Evolutionary conservation across 768 basidiomycete species (phyloP).

Genomic region (Naganishia vaughanmartiniae): DNA sequence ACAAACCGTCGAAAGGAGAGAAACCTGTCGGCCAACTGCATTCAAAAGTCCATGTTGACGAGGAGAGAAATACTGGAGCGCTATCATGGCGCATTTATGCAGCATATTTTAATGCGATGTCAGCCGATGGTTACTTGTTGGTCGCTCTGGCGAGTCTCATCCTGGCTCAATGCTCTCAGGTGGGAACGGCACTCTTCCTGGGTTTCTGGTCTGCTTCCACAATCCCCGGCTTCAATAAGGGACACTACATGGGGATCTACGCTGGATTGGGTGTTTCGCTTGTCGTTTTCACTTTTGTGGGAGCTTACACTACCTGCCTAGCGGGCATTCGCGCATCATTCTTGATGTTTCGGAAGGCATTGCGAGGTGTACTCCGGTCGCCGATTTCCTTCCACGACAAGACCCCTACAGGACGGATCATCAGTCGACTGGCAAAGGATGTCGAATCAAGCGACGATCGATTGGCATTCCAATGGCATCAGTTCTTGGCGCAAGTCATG

Average conservation of each 20-base stretch:
- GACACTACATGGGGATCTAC: slow-evolving; percentile 66
- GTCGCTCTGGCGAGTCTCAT: slow-evolving; percentile 55
- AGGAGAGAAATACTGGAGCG: slow-evolving; percentile 62
- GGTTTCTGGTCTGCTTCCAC: slow-evolving; percentile 68
- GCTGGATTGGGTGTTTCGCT: slow-evolving; percentile 56
- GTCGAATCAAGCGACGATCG: slow-evolving; percentile 34
- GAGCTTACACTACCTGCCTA: slow-evolving; percentile 44
- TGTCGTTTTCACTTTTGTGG: slow-evolving; percentile 56
- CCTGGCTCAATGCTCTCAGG: slow-evolving; percentile 59
- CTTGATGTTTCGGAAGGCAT: slow-evolving; percentile 61
- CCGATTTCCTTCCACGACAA: slow-evolving; percentile 71
- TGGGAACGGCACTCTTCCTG: slow-evolving; percentile 67
- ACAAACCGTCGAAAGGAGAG: neutral
- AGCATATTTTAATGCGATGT: slow-evolving; percentile 56
- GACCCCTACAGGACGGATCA: slow-evolving; percentile 54
- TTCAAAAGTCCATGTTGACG: slow-evolving; percentile 56
- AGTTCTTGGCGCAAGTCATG: slow-evolving; percentile 20
- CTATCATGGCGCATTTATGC: slow-evolving; percentile 59
- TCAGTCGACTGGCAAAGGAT: slow-evolving; percentile 50
- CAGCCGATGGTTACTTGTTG: slow-evolving; percentile 53
- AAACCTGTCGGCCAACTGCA: neutral
- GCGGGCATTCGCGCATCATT: slow-evolving; percentile 53
- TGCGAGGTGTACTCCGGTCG: slow-evolving; percentile 62
- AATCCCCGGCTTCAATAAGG: slow-evolving; percentile 62
- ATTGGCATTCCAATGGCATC: slow-evolving; percentile 39